These are phyloP conservation scores for Termitomyces titanicus DNA, from an alignment of 768 basidiomycete species.

Conservation along the genomic window DNA sequence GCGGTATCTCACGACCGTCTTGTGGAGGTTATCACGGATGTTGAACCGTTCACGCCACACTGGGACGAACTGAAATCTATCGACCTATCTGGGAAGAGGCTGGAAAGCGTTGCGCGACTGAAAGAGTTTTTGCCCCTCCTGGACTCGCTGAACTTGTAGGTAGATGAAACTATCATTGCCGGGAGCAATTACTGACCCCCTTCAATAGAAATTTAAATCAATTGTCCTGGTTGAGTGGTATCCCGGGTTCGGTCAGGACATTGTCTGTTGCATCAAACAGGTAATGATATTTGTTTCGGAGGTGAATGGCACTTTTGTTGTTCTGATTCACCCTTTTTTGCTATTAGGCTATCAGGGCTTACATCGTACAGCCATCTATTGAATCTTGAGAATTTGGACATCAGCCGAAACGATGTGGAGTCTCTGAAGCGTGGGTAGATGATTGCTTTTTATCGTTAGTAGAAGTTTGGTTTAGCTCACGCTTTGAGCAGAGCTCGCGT, in stretches of 20 bases:
- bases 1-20: conserved; percentile 89
- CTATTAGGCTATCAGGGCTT: conserved; percentile 70
- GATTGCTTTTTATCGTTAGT: conserved; percentile 8
- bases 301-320: not conserved
- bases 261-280: conserved; percentile 74
- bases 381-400: conserved; percentile 86
- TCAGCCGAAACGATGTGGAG: conserved; percentile 87
- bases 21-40: conserved; percentile 89
- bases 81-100: conserved; percentile 66
- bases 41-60: conserved; percentile 90
- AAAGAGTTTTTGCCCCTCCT: conserved; percentile 90
- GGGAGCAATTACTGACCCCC: not conserved
- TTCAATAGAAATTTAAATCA: conserved; percentile 62
- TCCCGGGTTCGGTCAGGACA: conserved; percentile 68
- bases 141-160: conserved; percentile 74
- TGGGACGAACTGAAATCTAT: conserved; percentile 83
- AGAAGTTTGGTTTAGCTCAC: not conserved
- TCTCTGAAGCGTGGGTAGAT: conserved; percentile 73
- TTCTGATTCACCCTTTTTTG: conserved; percentile 4
- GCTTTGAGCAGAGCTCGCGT: conserved; percentile 64
- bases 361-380: conserved; percentile 86
- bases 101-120: conserved; percentile 76
- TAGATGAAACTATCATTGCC: conserved; percentile 16
- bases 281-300: conserved; percentile 34
- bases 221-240: conserved; percentile 76